These are phyloP conservation scores for Yamadazyma oceani DNA, from an alignment of 1,139 yeast species.

Conservation along the genomic window DNA sequence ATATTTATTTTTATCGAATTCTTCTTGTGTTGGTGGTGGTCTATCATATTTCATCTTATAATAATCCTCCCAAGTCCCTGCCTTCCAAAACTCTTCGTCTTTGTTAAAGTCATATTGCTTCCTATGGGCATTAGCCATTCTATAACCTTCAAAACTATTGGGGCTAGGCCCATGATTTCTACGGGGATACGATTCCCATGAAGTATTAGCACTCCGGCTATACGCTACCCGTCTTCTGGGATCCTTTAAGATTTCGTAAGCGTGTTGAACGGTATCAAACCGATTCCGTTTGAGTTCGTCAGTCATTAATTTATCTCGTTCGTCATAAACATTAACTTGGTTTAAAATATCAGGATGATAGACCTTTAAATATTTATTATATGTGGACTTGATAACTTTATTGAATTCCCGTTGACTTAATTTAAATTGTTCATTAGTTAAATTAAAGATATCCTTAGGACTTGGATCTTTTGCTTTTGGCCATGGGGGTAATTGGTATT, in stretches of 20 bases:
- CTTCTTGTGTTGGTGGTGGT: constrained; percentile 43
- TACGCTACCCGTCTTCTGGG: constrained; percentile 44
- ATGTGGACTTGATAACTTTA: constrained; percentile 50
- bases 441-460: constrained; percentile 72
- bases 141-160: constrained; percentile 34
- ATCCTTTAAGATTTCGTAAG: constrained; percentile 69
- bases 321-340: constrained; percentile 25
- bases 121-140: constrained; percentile 43
- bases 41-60: constrained; percentile 42
- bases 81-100: constrained; percentile 58
- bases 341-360: constrained; percentile 81
- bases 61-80: constrained; percentile 75
- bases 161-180: constrained; percentile 25
- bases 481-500: constrained; percentile 46
- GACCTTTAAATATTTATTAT: constrained; percentile 66
- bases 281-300: constrained; percentile 50
- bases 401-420: constrained; percentile 36
- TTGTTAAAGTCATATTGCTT: constrained; percentile 29
- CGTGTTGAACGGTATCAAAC: constrained; percentile 69
- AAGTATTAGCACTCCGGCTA: constrained; percentile 25
- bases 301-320: constrained; percentile 29
- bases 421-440: constrained; percentile 24
- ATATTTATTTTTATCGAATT: constrained; percentile 44
- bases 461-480: constrained; percentile 60
- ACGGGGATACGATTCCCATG: constrained; percentile 30